Conservation (phyloP, 257 asterid species). For the Penstemon barbatus region DNA sequence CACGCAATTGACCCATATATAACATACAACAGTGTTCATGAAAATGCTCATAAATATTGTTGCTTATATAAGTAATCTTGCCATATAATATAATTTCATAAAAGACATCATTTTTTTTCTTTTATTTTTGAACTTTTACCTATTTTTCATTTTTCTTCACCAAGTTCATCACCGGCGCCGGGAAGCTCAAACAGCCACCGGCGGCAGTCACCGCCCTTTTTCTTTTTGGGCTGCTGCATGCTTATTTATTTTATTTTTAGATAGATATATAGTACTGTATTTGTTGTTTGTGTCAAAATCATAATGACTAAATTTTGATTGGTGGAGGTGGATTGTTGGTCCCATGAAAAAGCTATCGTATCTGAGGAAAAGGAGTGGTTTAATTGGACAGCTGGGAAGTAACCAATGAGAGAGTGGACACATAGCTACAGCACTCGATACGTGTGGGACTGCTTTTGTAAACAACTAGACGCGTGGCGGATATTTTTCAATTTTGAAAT, state of each 20-base stretch:
- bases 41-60: background rate
- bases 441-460: conserved; percentile 44
- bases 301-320: conserved; percentile 26
- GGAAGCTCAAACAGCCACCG: too few species aligned
- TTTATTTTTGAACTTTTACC: background rate
- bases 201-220: background rate
- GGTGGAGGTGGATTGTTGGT: conserved; percentile 42
- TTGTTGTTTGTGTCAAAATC: background rate
- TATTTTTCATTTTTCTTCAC: background rate
- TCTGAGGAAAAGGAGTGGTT: conserved; percentile 31
- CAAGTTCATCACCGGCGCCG: too few species aligned
- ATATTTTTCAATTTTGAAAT: background rate
- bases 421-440: conserved; percentile 38
- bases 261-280: too few species aligned
- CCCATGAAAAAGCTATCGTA: conserved; percentile 39
- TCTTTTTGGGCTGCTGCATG: too few species aligned
- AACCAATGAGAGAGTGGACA: conserved; percentile 36
- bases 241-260: too few species aligned
- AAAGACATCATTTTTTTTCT: too few species aligned
- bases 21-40: too few species aligned
- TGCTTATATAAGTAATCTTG: background rate
- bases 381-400: conserved; percentile 32
- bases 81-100: background rate
- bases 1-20: too few species aligned
- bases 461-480: conserved; percentile 35